Conservation (phyloP, 345 rosid genomes). For the Firmiana major region DNA sequence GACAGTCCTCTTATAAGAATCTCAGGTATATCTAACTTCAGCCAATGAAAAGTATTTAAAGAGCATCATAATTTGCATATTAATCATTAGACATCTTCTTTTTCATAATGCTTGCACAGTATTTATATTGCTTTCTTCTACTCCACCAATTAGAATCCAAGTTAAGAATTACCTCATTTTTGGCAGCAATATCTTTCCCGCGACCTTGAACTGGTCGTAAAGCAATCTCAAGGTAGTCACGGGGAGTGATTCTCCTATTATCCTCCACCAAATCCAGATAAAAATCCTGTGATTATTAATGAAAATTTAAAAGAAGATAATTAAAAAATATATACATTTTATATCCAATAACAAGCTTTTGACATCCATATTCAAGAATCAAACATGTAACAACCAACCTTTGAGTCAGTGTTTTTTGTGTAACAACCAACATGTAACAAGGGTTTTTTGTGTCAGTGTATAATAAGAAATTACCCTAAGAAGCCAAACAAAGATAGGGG, state of each 20-base stretch:
- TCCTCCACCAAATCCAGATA: slow-evolving; percentile 89
- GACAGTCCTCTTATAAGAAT: background rate
- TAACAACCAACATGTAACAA: too few species aligned
- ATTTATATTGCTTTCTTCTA: background rate
- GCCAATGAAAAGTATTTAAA: background rate
- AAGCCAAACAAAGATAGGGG: slow-evolving; percentile 99
- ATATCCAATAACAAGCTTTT: background rate
- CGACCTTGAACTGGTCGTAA: slow-evolving; percentile 75
- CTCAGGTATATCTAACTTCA: background rate
- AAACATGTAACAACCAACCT: background rate
- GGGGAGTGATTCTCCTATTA: slow-evolving; percentile 75
- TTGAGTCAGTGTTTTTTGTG: too few species aligned
- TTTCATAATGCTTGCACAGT: background rate
- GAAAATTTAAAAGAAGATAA: background rate
- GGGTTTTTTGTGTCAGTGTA: background rate
- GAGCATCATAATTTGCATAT: background rate
- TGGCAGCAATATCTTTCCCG: slow-evolving; percentile 79
- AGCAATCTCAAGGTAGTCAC: slow-evolving; percentile 95
- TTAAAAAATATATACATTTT: background rate
- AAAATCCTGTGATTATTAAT: slow-evolving; percentile 61
- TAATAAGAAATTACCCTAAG: slow-evolving; percentile 60
- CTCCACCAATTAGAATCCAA: slow-evolving; percentile 2
- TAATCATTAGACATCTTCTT: background rate
- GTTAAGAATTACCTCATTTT: slow-evolving; percentile 71
- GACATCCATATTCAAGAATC: background rate